Evolutionary conservation across 75 land plant species (phyloP).

Genomic region (Ceratopteris richardii): DNA sequence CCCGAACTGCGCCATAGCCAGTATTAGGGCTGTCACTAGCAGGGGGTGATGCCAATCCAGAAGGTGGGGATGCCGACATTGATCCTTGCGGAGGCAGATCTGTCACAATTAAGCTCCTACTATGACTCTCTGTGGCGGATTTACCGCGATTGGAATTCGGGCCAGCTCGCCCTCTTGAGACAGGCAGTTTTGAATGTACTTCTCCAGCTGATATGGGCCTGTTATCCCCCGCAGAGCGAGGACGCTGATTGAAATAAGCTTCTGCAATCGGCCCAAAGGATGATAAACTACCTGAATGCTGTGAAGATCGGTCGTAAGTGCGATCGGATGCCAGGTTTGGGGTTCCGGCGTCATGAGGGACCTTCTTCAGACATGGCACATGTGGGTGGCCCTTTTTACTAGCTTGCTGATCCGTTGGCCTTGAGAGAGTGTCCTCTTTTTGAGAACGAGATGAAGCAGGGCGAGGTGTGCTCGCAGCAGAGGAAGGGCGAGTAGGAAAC

Average conservation of each 20-base stretch:
- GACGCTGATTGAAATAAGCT: not conserved
- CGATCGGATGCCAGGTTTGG: slow-evolving; percentile 2
- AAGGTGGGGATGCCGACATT: no score
- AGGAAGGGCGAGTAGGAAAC: not conserved
- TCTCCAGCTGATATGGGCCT: not conserved
- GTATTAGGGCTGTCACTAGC: no score
- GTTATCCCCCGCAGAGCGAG: not conserved
- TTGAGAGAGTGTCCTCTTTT: not conserved
- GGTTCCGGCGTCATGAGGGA: not conserved
- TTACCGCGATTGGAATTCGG: not conserved
- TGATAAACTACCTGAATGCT: not conserved
- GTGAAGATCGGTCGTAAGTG: not conserved
- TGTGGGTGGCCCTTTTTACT: not conserved
- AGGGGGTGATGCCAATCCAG: no score
- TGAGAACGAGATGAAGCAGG: not conserved
- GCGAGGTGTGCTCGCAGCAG: not conserved
- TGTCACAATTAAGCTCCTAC: no score
- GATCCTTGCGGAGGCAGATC: no score
- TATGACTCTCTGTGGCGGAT: no score
- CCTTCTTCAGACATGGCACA: slow-evolving; percentile 1
- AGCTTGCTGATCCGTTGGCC: not conserved
- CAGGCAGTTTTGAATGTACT: not conserved
- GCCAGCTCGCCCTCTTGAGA: not conserved
- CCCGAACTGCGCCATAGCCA: no score
- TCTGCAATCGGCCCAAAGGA: not conserved